These are phyloP conservation scores for Coprinopsis marcescibilis DNA, from an alignment of 768 basidiomycete genomes.

Conservation along the genomic window DNA sequence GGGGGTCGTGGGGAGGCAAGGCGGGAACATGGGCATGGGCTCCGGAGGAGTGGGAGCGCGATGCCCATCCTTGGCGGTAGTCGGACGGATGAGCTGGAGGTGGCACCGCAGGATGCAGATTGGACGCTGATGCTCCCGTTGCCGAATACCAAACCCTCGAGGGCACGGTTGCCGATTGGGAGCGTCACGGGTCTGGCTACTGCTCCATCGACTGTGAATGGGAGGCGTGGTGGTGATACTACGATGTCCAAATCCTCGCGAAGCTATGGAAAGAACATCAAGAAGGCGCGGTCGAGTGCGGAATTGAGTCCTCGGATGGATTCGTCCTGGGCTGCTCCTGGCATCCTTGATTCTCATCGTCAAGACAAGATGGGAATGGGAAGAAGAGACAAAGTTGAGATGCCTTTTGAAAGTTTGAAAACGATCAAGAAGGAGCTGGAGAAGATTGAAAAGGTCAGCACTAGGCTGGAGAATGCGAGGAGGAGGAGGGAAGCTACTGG, in stretches of 20 bases:
- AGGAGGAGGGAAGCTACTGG: not conserved
- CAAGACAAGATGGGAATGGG: too few species aligned
- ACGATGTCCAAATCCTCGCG: not conserved
- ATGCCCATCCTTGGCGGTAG: slow-evolving; percentile 1
- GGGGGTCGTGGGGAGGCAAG: not conserved
- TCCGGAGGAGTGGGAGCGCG: slow-evolving; percentile 5
- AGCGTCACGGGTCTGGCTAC: too few species aligned
- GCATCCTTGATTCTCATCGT: slow-evolving; percentile 1
- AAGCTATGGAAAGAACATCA: not conserved
- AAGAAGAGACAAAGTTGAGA: not conserved
- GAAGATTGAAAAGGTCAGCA: slow-evolving; percentile 1
- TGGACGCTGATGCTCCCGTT: slow-evolving; percentile 11
- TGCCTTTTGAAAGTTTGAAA: not conserved
- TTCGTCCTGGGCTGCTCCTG: not conserved
- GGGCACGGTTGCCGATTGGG: not conserved
- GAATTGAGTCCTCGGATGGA: not conserved
- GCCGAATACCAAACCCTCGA: not conserved
- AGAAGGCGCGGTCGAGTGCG: slow-evolving; percentile 5
- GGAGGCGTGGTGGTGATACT: too few species aligned
- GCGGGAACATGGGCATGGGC: not conserved
- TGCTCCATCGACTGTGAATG: too few species aligned
- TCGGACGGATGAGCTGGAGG: not conserved
- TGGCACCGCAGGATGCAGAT: not conserved
- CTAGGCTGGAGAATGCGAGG: not conserved
- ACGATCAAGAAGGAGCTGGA: slow-evolving; percentile 2